Evolutionary conservation across 2,329 filamentous ascomycete species (phyloP).

Genomic region (Daldinia eschscholtzii): DNA sequence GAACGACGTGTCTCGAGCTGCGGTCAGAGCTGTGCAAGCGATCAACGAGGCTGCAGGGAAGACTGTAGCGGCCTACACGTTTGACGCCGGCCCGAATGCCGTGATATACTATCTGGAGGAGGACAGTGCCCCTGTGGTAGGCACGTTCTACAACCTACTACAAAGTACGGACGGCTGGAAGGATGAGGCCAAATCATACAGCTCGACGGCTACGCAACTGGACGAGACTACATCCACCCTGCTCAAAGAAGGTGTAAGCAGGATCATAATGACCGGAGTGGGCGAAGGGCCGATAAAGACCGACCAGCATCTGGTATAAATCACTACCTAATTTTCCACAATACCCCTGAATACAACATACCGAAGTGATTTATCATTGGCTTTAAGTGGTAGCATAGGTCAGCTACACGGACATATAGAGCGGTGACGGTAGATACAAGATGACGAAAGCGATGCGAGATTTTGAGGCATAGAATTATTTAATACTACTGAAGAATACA

Average conservation of each 20-base stretch:
- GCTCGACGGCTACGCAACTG: conserved; percentile 66
- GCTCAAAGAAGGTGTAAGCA: conserved; percentile 83
- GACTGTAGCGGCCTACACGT: conserved; percentile 92
- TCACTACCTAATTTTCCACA: background rate
- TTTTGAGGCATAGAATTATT: conserved; percentile 14
- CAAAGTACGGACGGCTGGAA: conserved; percentile 78
- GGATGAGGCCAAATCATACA: conserved; percentile 65
- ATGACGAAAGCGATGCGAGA: conserved; percentile 12
- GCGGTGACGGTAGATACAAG: conserved; percentile 11
- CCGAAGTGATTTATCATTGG: conserved; percentile 25
- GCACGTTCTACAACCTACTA: conserved; percentile 79
- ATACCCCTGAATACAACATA: conserved; percentile 5
- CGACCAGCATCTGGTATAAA: conserved; percentile 78
- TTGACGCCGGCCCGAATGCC: conserved; percentile 96
- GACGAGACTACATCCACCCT: conserved; percentile 74
- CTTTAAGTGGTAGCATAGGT: conserved; percentile 14
- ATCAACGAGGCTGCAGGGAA: conserved; percentile 86
- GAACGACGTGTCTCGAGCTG: conserved; percentile 91
- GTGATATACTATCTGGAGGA: conserved; percentile 95
- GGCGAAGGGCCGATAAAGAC: conserved; percentile 89
- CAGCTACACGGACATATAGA: conserved; percentile 19
- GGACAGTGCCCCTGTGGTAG: conserved; percentile 78
- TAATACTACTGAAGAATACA: conserved; percentile 10
- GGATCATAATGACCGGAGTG: conserved; percentile 91
- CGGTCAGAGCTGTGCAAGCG: conserved; percentile 87